Evolutionary conservation across 148 eudicot genomes (phyloP).

Genomic region (Nepenthes mirabilis): DNA sequence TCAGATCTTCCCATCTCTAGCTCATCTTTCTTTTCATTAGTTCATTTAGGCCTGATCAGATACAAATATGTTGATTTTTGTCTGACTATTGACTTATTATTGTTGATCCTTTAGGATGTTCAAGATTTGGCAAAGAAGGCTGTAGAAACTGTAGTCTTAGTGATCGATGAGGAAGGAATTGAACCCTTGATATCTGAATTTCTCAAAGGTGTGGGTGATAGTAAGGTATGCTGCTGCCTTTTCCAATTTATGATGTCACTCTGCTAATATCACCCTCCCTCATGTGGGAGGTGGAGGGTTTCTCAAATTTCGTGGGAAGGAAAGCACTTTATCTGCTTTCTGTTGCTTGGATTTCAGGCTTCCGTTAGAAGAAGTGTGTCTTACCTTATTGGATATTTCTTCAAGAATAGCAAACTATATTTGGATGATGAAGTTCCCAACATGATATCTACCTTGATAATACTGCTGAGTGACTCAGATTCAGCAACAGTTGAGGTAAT

Average conservation of each 20-base stretch:
- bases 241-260: background rate
- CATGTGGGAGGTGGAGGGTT: background rate
- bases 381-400: conserved; percentile 80
- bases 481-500: conserved; percentile 61
- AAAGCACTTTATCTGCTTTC: background rate
- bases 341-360: conserved; percentile 35
- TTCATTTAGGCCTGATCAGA: background rate
- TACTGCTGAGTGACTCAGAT: conserved; percentile 90
- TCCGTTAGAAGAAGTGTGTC: conserved; percentile 64
- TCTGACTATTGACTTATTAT: background rate
- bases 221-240: conserved; percentile 32
- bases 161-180: conserved; percentile 93
- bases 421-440: conserved; percentile 90
- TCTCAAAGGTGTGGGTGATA: conserved; percentile 72
- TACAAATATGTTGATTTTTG: too few relatives aligned
- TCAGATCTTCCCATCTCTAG: too few relatives aligned
- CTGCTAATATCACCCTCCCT: too few relatives aligned
- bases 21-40: background rate
- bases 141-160: conserved; percentile 92
- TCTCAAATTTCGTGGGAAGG: background rate
- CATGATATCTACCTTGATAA: conserved; percentile 72
- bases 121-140: conserved; percentile 77
- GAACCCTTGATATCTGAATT: conserved; percentile 75
- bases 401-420: conserved; percentile 80
- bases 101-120: conserved; percentile 9